A percentile compares a stretch with the other conserved stretches of the same genome.
Evolutionary conservation across 1,139 yeast species (phyloP).

Genomic region (Debaryomyces sp.): DNA sequence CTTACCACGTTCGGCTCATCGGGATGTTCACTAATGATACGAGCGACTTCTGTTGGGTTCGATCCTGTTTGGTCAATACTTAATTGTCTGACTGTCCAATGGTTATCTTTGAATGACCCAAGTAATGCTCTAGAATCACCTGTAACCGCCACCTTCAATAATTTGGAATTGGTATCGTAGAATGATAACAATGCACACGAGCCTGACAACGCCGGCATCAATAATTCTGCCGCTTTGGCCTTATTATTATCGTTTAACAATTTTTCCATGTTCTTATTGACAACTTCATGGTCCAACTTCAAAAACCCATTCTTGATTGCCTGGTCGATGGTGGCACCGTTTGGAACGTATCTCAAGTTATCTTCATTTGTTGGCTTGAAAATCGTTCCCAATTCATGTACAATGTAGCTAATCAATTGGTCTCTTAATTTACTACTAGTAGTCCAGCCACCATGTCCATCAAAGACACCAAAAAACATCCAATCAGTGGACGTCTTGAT

Average conservation of each 20-base stretch:
- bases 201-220: slow-evolving; percentile 94
- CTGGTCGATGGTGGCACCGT: slow-evolving; percentile 68
- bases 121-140: slow-evolving; percentile 95
- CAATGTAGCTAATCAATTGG: slow-evolving; percentile 71
- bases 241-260: slow-evolving; percentile 64
- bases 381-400: slow-evolving; percentile 72
- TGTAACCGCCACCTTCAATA: slow-evolving; percentile 87
- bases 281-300: slow-evolving; percentile 84
- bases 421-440: slow-evolving; percentile 85
- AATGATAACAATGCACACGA: slow-evolving; percentile 89
- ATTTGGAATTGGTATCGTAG: slow-evolving; percentile 74
- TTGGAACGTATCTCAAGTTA: slow-evolving; percentile 56
- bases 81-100: slow-evolving; percentile 87
- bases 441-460: slow-evolving; percentile 98
- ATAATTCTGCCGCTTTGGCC: slow-evolving; percentile 67
- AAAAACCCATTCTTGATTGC: slow-evolving; percentile 84
- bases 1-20: slow-evolving; percentile 82
- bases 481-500: slow-evolving; percentile 71
- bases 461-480: slow-evolving; percentile 95
- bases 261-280: slow-evolving; percentile 69
- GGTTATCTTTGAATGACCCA: slow-evolving; percentile 70
- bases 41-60: slow-evolving; percentile 81
- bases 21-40: slow-evolving; percentile 88
- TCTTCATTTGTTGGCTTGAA: slow-evolving; percentile 59
- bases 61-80: slow-evolving; percentile 95